phyloP scores from a whole-genome alignment of 2,329 filamentous ascomycete genomes.

The Penicillium crustosum region DNA sequence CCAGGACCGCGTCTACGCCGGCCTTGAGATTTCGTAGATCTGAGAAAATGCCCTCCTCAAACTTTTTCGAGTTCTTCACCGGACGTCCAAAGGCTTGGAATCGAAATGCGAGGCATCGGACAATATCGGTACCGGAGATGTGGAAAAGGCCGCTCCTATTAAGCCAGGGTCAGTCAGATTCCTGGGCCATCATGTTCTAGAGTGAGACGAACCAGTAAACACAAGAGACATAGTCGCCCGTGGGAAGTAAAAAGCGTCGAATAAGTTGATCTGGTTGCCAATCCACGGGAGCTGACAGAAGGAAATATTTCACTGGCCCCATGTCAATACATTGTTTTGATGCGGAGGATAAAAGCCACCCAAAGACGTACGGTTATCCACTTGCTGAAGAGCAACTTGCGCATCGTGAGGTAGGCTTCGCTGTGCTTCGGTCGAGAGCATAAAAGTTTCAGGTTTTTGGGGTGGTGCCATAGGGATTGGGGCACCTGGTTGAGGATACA shows the following conservation, averaged over 20 bases:
- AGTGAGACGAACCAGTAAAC: constrained; percentile 71
- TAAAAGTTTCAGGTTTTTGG: constrained; percentile 97
- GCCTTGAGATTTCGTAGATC: constrained; percentile 98
- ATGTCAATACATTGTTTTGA: constrained; percentile 11
- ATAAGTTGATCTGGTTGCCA: constrained; percentile 98
- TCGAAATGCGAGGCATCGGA: constrained; percentile 94
- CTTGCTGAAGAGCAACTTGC: constrained; percentile 94
- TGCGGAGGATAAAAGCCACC: not conserved
- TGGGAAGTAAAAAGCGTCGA: constrained; percentile 88
- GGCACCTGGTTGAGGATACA: constrained; percentile 78
- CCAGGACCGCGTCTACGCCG: constrained; percentile 93
- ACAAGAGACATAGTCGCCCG: constrained; percentile 97
- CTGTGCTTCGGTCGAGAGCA: constrained; percentile 95
- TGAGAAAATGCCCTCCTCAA: constrained; percentile 99
- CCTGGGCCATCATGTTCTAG: constrained; percentile 5
- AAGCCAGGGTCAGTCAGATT: constrained; percentile 15
- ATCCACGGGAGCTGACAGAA: constrained; percentile 97
- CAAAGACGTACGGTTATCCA: constrained; percentile 80
- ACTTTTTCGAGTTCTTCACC: constrained; percentile 99
- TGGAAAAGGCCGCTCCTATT: constrained; percentile 95
- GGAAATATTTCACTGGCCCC: constrained; percentile 89
- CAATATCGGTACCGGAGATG: constrained; percentile 98
- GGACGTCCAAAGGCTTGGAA: constrained; percentile 98
- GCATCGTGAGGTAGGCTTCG: constrained; percentile 94
- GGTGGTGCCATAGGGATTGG: constrained; percentile 86